A percentile compares a stretch with the other conserved stretches of the same genome.
phyloP scores from a whole-genome alignment of 441 rosid species.

The Melianthus villosus region DNA sequence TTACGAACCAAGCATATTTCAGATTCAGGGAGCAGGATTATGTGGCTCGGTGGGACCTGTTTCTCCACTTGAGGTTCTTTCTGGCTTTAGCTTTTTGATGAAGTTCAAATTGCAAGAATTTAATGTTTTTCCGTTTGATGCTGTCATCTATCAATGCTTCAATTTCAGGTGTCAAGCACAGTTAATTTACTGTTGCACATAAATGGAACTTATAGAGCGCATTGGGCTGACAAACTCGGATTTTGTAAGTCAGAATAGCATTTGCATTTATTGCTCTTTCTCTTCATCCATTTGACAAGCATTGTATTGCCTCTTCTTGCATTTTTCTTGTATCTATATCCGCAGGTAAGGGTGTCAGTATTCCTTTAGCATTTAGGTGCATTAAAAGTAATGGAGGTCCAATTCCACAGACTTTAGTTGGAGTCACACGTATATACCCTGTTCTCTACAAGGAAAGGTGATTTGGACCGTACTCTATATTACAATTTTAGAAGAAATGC shows the following conservation, averaged over 20 bases:
- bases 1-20: constrained; percentile 19
- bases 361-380: constrained; percentile 80
- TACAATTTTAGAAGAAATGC: constrained; percentile 10
- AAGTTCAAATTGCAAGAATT: constrained; percentile 12
- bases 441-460: constrained; percentile 85
- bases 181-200: constrained; percentile 51
- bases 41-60: constrained; percentile 70
- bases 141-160: constrained; percentile 14
- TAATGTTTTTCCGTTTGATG: constrained; percentile 3
- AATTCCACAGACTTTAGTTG: constrained; percentile 64
- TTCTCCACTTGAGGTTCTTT: constrained; percentile 74
- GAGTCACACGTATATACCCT: constrained; percentile 79
- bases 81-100: constrained; percentile 14
- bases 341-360: constrained; percentile 47
- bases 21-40: constrained; percentile 82
- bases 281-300: constrained; percentile 2
- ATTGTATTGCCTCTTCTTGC: constrained; percentile 10
- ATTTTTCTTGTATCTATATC: constrained; percentile 15
- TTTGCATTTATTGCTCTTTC: constrained; percentile 9
- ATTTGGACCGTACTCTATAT: constrained; percentile 11
- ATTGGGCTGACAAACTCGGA: constrained; percentile 86
- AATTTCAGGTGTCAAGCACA: constrained; percentile 50
- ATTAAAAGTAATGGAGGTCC: constrained; percentile 81
- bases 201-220: constrained; percentile 91
- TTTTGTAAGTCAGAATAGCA: constrained; percentile 71